Evolutionary conservation across 106 monocot genomes (phyloP).

Genomic region (Hemerocallis citrina): DNA sequence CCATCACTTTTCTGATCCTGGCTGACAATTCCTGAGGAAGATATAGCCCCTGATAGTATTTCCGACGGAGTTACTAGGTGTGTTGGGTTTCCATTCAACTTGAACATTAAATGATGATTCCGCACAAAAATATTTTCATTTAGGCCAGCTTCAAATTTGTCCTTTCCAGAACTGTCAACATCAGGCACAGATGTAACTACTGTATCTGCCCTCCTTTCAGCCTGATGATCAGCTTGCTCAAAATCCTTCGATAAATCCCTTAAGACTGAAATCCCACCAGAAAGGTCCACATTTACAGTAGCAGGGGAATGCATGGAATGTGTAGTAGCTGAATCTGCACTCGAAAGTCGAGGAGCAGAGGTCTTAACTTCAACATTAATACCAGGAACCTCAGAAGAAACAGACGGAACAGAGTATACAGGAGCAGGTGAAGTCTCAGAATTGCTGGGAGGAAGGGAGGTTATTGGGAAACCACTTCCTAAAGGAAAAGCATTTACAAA

Average conservation of each 20-base stretch:
- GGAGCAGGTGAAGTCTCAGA: conserved; percentile 15
- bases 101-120: conserved; percentile 28
- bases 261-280: conserved; percentile 16
- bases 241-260: conserved; percentile 21
- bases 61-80: conserved; percentile 91
- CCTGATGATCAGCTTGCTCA: conserved; percentile 25
- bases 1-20: conserved; percentile 4
- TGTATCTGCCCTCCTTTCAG: conserved; percentile 27
- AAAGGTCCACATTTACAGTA: conserved; percentile 20
- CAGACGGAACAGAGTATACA: conserved; percentile 7
- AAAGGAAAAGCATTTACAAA: conserved; percentile 18
- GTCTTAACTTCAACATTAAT: conserved; percentile 22
- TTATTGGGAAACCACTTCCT: conserved; percentile 22
- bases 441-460: conserved; percentile 10
- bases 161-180: conserved; percentile 26
- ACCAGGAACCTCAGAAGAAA: conserved; percentile 14
- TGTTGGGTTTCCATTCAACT: conserved; percentile 27
- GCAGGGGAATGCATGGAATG: conserved; percentile 10
- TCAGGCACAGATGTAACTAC: conserved; percentile 18
- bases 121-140: conserved; percentile 28
- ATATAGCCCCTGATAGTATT: conserved; percentile 51
- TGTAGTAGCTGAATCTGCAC: conserved; percentile 19
- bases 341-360: conserved; percentile 29
- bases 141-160: conserved; percentile 24
- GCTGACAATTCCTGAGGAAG: conserved; percentile 38